Evolutionary conservation across 139 green algal species (phyloP), one percentile per base, ranked within the genome.

Genomic region (Tetraselmis striata): DNA sequence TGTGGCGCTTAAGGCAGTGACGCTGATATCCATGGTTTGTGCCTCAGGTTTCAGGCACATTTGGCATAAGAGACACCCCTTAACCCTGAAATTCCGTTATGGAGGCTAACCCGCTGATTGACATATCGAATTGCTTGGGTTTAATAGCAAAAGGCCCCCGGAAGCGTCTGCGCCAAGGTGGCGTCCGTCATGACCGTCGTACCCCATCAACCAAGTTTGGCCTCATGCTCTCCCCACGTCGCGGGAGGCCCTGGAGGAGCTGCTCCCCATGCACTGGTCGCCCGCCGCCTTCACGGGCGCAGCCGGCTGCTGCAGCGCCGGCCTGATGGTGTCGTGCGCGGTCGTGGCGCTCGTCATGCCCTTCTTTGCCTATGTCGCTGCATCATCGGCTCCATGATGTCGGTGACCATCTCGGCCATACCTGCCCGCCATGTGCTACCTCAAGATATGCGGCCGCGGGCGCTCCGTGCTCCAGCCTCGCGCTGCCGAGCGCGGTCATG

Each of bases 361-460:
- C 45, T 91, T 89, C 85, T 84, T 92, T 31, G 89, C 84, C 2
- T 87, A 88, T 28, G 45, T 92, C 79, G 90, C 90, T 85, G 81
- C 25, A 84, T 92, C 77, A 86, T 90, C 79, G 89, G 89, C 25
- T 85, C 75, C 30, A 89, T 92, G 74, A 86, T 92, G 74, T 91
- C 89, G 24, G 85, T 92, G 79, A 83, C 31, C 32, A 84, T 89
- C 1, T 85, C 81, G 5, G 84, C 90, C 83, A 92, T 88, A n/a
- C 59, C 86, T 92, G 81, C 89, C 89, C 18, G 85, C 84, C n/a
- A 25, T 88, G 28, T 90, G 85, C 84, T 85, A 92, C 81, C 84
- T 88, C 29, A 75, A 30, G 27, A 32, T 90, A 23, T 5, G 45
- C 45, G 45, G 45, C 45, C 45, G 18, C 18, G 11, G 45, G 45